Percentiles rank a stretch among this genome's conserved stretches.
Evolutionary conservation across 2,329 filamentous ascomycete genomes (phyloP).

Genomic region (Onygenales sp.): DNA sequence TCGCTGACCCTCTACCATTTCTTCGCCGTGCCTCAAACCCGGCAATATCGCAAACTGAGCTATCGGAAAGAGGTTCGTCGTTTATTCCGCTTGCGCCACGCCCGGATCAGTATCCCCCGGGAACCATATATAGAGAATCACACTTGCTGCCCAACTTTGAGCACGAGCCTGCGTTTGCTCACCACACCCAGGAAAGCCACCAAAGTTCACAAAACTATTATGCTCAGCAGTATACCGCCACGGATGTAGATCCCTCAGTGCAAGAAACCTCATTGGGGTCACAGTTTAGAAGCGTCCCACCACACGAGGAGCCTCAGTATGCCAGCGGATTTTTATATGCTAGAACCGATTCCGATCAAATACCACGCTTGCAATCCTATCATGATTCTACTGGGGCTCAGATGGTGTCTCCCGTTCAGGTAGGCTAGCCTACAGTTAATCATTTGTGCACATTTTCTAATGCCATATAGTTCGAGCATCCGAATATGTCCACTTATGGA

Average conservation of each 20-base stretch:
- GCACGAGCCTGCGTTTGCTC: neutral
- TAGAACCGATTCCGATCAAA: neutral
- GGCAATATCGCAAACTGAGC: conserved; percentile 5
- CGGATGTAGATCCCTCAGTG: neutral
- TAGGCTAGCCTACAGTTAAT: conserved; percentile 2
- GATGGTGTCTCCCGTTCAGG: conserved; percentile 3
- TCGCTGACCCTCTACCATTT: conserved; percentile 3
- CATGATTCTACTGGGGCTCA: conserved; percentile 4
- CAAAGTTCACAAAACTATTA: neutral
- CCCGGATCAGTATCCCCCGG: conserved; percentile 2
- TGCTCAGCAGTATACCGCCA: neutral
- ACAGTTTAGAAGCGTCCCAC: neutral
- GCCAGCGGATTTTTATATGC: neutral
- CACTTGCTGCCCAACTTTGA: neutral
- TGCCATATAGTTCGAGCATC: neutral
- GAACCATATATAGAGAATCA: neutral
- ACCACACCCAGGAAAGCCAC: neutral
- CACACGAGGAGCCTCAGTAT: neutral
- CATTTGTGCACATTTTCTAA: neutral
- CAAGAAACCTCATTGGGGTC: neutral
- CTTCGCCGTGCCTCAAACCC: conserved; percentile 6
- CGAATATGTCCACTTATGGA: neutral
- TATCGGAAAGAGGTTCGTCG: conserved; percentile 3
- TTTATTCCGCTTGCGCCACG: conserved; percentile 14
- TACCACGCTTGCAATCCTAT: conserved; percentile 2